Percentiles rank a stretch among this genome's conserved stretches.
Conservation (phyloP, 2,329 filamentous ascomycete genomes). For the Helicocarpus griseus region DNA sequence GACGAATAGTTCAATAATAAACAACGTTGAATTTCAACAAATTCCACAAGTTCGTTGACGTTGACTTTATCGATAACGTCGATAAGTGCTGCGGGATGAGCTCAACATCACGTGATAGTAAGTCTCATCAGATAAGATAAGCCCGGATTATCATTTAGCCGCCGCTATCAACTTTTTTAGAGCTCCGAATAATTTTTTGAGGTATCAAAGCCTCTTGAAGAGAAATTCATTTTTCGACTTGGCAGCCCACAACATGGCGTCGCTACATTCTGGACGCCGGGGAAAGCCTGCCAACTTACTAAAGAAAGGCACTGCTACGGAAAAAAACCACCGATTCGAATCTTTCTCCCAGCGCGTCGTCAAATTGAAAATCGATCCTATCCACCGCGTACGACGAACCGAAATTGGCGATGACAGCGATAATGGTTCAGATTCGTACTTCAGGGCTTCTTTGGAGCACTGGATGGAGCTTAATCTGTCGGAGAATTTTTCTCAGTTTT, state of each 20-base stretch:
- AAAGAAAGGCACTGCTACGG: conserved; percentile 62
- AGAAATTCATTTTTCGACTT: conserved; percentile 2
- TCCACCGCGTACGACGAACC: conserved; percentile 73
- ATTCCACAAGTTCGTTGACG: no score
- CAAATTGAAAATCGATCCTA: conserved; percentile 85
- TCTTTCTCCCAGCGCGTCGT: conserved; percentile 83
- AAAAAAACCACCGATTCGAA: conserved; percentile 82
- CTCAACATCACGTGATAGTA: background rate
- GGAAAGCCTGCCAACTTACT: conserved; percentile 56
- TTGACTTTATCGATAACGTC: background rate
- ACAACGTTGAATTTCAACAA: no score
- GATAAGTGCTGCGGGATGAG: background rate
- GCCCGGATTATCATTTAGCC: conserved; percentile 3
- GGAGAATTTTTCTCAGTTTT: conserved; percentile 67
- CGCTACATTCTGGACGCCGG: conserved; percentile 55
- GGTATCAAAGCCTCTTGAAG: background rate
- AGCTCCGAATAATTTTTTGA: conserved; percentile 11
- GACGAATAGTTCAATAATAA: no score
- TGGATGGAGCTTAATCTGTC: conserved; percentile 91
- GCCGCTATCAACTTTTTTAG: conserved; percentile 7
- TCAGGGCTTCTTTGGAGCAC: conserved; percentile 70
- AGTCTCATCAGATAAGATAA: conserved; percentile 1
- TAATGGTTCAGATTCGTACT: conserved; percentile 72
- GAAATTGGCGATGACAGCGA: conserved; percentile 74
- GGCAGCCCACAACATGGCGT: conserved; percentile 30